phyloP scores from a whole-genome alignment of 2,329 filamentous ascomycete genomes.

The Fonsecaea erecta region DNA sequence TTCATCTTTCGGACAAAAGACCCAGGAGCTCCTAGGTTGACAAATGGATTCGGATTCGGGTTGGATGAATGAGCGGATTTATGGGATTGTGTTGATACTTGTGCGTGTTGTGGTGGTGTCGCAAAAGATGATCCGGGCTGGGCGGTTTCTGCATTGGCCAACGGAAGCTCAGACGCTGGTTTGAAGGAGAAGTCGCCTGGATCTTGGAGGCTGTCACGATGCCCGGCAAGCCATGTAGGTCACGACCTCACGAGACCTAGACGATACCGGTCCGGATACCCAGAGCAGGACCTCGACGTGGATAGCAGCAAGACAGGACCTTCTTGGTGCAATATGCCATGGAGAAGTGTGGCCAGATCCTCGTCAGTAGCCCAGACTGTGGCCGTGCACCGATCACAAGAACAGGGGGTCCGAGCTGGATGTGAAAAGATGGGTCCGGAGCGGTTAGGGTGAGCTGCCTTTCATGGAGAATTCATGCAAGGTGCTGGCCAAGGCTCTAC shows the following conservation, averaged over 20 bases:
- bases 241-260: not conserved
- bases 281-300: not conserved
- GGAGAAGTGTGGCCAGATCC: not conserved
- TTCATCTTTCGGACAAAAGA: not conserved
- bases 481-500: not conserved
- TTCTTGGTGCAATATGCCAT: not conserved
- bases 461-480: not conserved
- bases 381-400: not conserved
- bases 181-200: slow-evolving; percentile 6
- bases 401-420: not conserved
- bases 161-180: not conserved
- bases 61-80: not conserved
- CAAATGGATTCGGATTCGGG: not conserved
- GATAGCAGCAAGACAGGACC: not conserved
- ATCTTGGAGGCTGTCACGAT: slow-evolving; percentile 2
- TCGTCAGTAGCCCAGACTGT: not conserved
- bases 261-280: not conserved
- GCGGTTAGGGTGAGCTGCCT: not conserved
- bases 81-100: not conserved
- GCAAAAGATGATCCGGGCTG: not conserved
- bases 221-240: not conserved
- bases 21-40: not conserved
- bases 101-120: not conserved
- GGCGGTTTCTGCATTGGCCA: not conserved
- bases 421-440: not conserved